A percentile compares a stretch with the other conserved stretches of the same genome.
phyloP scores from a whole-genome alignment of 1,139 yeast genomes.

The Sugiyamaella paludigena region DNA sequence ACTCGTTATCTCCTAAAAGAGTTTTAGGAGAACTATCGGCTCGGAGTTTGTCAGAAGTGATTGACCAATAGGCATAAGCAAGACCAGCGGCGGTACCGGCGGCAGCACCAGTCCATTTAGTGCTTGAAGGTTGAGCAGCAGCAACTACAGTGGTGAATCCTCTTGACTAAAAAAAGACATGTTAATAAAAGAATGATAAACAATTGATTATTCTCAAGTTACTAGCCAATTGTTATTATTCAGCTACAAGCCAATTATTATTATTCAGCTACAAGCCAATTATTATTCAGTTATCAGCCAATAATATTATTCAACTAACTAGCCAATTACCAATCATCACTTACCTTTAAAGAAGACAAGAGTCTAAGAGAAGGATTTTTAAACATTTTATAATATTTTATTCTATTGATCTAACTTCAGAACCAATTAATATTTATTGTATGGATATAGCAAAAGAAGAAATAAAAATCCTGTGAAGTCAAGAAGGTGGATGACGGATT shows the following conservation, averaged over 20 bases:
- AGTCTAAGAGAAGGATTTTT: constrained; percentile 9
- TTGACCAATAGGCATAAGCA: constrained; percentile 29
- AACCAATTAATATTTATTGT: too few species aligned
- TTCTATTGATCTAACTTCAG: neutral
- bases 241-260: neutral
- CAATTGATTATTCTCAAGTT: neutral
- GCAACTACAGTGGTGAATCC: constrained; percentile 4
- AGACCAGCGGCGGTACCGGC: constrained; percentile 35
- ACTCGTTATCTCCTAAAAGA: constrained; percentile 60
- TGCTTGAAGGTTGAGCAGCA: constrained; percentile 1
- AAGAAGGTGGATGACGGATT: too few species aligned
- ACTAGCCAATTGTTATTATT: neutral
- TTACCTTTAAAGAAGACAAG: constrained; percentile 3
- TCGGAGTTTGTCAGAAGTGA: constrained; percentile 25
- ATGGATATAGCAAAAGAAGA: too few species aligned
- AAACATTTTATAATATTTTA: constrained; percentile 3
- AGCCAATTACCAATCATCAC: neutral
- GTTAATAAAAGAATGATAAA: neutral
- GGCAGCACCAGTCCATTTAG: constrained; percentile 22
- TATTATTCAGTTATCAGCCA: neutral
- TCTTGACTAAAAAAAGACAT: constrained; percentile 4
- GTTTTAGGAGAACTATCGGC: constrained; percentile 39
- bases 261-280: neutral
- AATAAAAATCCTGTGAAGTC: too few species aligned
- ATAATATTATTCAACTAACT: neutral